phyloP scores from a whole-genome alignment of 148 eudicot genomes.

The Salicornia ramosissima region DNA sequence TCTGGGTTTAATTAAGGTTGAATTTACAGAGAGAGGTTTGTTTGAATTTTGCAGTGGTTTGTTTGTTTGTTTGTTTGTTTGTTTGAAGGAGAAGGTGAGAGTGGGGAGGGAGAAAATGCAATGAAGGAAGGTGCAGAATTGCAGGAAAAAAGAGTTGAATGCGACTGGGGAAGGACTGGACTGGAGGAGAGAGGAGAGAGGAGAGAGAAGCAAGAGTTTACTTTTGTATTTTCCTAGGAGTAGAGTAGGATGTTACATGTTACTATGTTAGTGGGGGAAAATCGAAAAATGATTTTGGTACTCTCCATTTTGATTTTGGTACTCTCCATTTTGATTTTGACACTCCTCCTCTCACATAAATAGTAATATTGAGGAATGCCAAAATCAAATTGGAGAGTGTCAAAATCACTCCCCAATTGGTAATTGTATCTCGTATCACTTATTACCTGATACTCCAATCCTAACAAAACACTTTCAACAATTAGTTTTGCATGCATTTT shows the following conservation, averaged over 20 bases:
- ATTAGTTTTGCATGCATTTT: no score
- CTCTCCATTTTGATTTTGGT: no score
- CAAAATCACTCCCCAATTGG: not conserved
- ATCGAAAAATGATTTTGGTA: no score
- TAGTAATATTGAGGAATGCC: no score
- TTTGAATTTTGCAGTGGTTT: constrained; percentile 9
- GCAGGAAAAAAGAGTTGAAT: not conserved
- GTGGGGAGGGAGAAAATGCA: not conserved
- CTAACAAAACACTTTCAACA: no score
- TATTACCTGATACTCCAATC: no score
- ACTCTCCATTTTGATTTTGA: no score
- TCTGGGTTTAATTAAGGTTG: no score
- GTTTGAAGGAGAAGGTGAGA: not conserved
- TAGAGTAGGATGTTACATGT: constrained; percentile 3
- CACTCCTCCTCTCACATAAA: no score
- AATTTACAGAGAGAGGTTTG: no score
- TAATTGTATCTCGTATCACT: not conserved
- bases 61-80: not conserved
- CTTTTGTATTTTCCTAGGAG: constrained; percentile 17
- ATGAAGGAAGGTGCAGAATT: not conserved
- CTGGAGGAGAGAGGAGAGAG: not conserved
- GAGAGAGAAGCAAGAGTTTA: no score
- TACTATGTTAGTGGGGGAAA: not conserved
- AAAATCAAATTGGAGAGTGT: no score
- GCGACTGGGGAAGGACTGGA: not conserved